Percentiles rank a stretch among this genome's conserved stretches.
Evolutionary conservation across 2,329 filamentous ascomycete genomes (phyloP).

Genomic region (Chalara sp.): DNA sequence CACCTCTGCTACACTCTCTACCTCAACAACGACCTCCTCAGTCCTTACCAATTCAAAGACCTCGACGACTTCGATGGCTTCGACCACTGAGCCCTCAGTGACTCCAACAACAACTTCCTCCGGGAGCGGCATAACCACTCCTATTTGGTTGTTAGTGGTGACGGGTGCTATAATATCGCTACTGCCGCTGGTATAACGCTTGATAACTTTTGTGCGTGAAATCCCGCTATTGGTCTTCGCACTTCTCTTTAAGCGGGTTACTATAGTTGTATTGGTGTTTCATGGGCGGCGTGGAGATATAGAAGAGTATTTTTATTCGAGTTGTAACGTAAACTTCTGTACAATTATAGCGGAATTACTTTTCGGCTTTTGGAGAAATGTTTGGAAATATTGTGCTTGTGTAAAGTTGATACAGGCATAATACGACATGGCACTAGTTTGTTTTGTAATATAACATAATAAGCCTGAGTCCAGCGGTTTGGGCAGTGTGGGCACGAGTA

Average conservation of each 20-base stretch:
- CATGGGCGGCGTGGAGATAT: background rate
- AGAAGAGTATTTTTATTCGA: no score
- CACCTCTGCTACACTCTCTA: no score
- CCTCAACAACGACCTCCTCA: background rate
- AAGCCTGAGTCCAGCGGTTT: no score
- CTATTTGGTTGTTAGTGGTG: background rate
- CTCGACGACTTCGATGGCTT: background rate
- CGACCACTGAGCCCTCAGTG: background rate
- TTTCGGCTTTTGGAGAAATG: no score
- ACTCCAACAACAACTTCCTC: background rate
- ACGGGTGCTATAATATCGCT: background rate
- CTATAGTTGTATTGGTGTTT: slow-evolving; percentile 17
- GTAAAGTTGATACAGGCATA: no score
- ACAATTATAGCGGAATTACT: no score
- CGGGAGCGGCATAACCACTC: background rate
- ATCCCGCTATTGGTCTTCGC: slow-evolving; percentile 8
- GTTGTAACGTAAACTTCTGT: no score
- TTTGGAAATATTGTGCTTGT: no score
- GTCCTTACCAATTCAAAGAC: background rate
- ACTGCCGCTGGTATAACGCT: slow-evolving; percentile 12
- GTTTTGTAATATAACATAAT: no score
- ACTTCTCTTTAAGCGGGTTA: slow-evolving; percentile 17
- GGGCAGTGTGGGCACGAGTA: no score
- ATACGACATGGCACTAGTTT: no score
- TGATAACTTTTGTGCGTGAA: slow-evolving; percentile 20